Conservation (phyloP, 1,139 yeast genomes). For the Diutina neorugosa region DNA sequence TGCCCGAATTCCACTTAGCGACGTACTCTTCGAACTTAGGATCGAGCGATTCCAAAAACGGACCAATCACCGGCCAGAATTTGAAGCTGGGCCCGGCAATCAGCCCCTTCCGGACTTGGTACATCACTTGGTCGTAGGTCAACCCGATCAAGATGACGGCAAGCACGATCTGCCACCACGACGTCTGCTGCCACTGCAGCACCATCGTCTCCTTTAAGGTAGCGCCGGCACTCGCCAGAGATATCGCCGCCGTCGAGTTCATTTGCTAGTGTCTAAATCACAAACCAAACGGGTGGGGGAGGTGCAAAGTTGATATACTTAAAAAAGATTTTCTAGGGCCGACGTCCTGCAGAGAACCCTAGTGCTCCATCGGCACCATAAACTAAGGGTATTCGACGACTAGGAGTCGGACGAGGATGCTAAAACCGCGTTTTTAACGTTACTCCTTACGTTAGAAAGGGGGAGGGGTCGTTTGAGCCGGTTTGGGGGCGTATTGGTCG, state of each 20-base stretch:
- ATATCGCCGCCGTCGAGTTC: constrained; percentile 1
- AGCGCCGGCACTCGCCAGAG: not conserved
- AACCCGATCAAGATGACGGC: constrained; percentile 40
- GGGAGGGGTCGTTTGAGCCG: not conserved
- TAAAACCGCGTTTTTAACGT: too few species aligned
- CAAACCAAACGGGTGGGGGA: not conserved
- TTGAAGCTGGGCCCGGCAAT: constrained; percentile 86
- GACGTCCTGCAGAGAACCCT: not conserved
- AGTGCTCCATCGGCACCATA: not conserved
- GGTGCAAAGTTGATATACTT: not conserved
- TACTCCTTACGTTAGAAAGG: too few species aligned
- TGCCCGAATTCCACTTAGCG: constrained; percentile 92
- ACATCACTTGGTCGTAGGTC: constrained; percentile 70
- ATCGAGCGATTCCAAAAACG: constrained; percentile 88
- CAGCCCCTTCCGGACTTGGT: constrained; percentile 67
- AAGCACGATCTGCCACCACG: constrained; percentile 17
- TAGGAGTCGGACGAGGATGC: too few species aligned
- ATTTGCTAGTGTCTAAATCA: not conserved
- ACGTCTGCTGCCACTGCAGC: not conserved
- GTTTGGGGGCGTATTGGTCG: not conserved
- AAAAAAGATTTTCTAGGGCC: not conserved
- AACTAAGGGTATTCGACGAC: too few species aligned
- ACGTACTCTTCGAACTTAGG: constrained; percentile 91
- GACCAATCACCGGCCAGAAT: constrained; percentile 92
- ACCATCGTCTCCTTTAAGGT: not conserved